Evolutionary conservation across 768 basidiomycete species (phyloP), one percentile per base, ranked within the genome.

Genomic region (Rhodotorula graminis): DNA sequence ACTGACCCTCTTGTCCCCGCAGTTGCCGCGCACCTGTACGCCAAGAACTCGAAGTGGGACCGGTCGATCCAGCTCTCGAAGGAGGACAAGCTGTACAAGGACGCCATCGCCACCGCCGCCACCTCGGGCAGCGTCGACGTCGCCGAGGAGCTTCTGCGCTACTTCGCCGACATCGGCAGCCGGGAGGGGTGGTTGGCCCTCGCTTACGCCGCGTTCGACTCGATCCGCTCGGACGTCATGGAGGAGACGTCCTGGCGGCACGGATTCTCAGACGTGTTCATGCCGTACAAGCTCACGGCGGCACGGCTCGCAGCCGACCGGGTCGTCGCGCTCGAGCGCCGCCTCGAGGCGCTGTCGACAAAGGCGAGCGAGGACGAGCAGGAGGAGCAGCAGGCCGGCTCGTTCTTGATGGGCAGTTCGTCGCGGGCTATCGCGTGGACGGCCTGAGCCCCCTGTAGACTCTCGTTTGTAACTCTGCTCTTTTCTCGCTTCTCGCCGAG

Each of bases 21-120:
- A 61, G 60, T 99, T 40, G 95, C 96, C 50, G 92, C 94, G 40
- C 91, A 97, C 81, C 83, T 99, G 46, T 98, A 97, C 87, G 93
- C 97, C 91, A 97, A 98, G 89, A 96, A 96, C 82, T 83, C 84
- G 56, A 88, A 89, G 69, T 98, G 94, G 93, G 94, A 97, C 80
- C 70, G 70, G 78, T 97, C 95, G 14, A 93, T 98, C 79, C 86
- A 90, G 0, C 84, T 98, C 33, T 93, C 92, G 37, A 98, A 99
- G 83, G 90, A 92, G 78, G 96, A 99, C 83, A 91, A 97, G 78
- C 84, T 98, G 44, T 98, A 92, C 88, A 95, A 92, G 81, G 96
- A 99, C 80, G 90, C 94, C 11, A 92, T 98, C 84, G 80, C 93
- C 79, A 98, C 95, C 1, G 92, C 93, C 25, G 89, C 94, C 0